Conservation (phyloP, 345 rosid species). For the Murraya paniculata region DNA sequence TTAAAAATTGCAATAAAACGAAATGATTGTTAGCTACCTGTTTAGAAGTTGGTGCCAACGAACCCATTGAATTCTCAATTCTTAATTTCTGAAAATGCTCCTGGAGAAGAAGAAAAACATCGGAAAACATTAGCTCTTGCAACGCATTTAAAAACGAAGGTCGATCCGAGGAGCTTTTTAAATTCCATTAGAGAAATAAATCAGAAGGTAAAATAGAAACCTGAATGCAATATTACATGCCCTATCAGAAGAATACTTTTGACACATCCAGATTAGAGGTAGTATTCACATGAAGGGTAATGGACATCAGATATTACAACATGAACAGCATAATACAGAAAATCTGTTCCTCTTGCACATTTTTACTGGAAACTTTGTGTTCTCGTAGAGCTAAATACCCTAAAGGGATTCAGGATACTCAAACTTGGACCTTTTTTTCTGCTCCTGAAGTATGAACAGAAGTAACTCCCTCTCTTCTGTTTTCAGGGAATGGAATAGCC, state of each 20-base stretch:
- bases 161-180: neutral
- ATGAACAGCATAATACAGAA: neutral
- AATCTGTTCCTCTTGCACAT: neutral
- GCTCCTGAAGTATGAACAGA: neutral
- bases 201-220: neutral
- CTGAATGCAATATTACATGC: neutral
- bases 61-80: slow-evolving; percentile 83
- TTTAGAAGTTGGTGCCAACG: slow-evolving; percentile 73
- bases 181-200: neutral
- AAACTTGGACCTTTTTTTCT: neutral
- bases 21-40: slow-evolving; percentile 45
- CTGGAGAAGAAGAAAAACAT: slow-evolving; percentile 32
- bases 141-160: neutral
- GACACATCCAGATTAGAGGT: neutral
- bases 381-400: neutral
- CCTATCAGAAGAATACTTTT: neutral
- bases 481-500: neutral
- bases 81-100: slow-evolving; percentile 84
- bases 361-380: neutral
- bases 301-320: neutral
- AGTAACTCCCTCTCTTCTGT: neutral
- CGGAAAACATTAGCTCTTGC: neutral
- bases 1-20: too few species aligned
- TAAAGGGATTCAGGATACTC: neutral
- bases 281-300: neutral